Evolutionary conservation across 2,329 filamentous ascomycete species (phyloP).

Genomic region (Microcyclospora pomicola): DNA sequence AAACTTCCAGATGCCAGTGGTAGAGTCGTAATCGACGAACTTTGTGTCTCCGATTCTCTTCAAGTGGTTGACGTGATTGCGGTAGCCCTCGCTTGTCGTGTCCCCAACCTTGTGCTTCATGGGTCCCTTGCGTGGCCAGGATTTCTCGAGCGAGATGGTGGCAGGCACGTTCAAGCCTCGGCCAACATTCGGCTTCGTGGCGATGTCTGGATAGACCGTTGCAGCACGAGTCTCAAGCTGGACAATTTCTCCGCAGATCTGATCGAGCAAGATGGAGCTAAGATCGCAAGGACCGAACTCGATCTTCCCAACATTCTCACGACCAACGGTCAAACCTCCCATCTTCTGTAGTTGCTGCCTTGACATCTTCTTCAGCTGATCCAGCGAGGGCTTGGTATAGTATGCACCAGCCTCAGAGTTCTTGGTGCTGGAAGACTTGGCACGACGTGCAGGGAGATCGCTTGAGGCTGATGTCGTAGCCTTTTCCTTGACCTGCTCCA

Average conservation of each 20-base stretch:
- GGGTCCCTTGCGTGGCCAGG: slow-evolving; percentile 65
- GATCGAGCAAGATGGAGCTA: slow-evolving; percentile 61
- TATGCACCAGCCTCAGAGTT: slow-evolving; percentile 53
- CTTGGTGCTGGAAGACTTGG: slow-evolving; percentile 1
- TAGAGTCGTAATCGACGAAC: slow-evolving; percentile 65
- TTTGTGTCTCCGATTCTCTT: slow-evolving; percentile 66
- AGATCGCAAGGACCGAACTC: slow-evolving; percentile 62
- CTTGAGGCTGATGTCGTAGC: slow-evolving; percentile 23
- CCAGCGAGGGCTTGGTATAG: slow-evolving; percentile 67
- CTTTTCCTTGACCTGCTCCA: slow-evolving; percentile 43
- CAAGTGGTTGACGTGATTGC: slow-evolving; percentile 72
- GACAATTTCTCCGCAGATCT: slow-evolving; percentile 66
- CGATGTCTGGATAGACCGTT: slow-evolving; percentile 68
- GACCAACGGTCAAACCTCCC: slow-evolving; percentile 64
- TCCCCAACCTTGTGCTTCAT: slow-evolving; percentile 39
- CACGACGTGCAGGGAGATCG: slow-evolving; percentile 28
- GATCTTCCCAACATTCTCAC: slow-evolving; percentile 66
- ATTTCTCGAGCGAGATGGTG: slow-evolving; percentile 76
- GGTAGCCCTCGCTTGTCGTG: slow-evolving; percentile 51
- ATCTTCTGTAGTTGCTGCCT: slow-evolving; percentile 65
- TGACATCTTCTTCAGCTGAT: slow-evolving; percentile 67
- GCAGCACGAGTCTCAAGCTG: slow-evolving; percentile 62
- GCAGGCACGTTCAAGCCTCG: slow-evolving; percentile 88
- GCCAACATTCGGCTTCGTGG: slow-evolving; percentile 69
- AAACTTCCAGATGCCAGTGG: slow-evolving; percentile 82